Percentiles rank a stretch among this genome's conserved stretches.
Evolutionary conservation across 1,284 basidiomycete species (phyloP).

Genomic region (Ganoderma multipileum): DNA sequence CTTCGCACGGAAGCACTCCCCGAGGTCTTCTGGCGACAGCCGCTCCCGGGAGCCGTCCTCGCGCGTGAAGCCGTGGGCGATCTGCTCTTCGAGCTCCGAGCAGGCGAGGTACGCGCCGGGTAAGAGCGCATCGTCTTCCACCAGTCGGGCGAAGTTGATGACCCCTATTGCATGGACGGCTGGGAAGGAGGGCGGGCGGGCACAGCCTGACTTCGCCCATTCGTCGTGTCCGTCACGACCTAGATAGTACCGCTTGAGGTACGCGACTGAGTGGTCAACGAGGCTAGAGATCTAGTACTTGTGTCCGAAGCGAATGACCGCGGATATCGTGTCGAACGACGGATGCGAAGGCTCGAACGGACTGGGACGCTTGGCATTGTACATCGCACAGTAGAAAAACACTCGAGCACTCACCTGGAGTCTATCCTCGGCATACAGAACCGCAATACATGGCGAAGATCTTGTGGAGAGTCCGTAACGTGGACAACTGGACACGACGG

Average conservation of each 20-base stretch:
- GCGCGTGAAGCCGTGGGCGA: slow-evolving; percentile 4
- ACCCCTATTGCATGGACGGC: slow-evolving; percentile 9
- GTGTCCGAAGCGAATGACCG: slow-evolving; percentile 15
- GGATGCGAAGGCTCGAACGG: neutral
- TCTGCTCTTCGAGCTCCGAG: neutral
- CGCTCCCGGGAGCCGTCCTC: slow-evolving; percentile 19
- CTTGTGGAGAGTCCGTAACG: slow-evolving; percentile 3
- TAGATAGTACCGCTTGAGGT: slow-evolving; percentile 5
- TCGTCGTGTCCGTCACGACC: neutral
- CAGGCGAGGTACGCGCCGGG: slow-evolving; percentile 10
- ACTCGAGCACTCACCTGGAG: neutral
- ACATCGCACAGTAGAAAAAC: neutral
- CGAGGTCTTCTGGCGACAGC: slow-evolving; percentile 11
- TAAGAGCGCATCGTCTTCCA: neutral
- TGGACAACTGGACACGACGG: neutral
- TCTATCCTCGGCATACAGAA: neutral
- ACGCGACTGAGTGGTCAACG: neutral
- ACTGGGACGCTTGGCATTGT: neutral
- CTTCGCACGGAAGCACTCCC: neutral
- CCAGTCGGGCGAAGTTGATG: slow-evolving; percentile 9
- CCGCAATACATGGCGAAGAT: slow-evolving; percentile 2
- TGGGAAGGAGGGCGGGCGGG: neutral
- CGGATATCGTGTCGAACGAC: neutral
- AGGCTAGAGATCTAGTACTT: slow-evolving; percentile 17
- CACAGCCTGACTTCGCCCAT: neutral